Base-by-base conservation (phyloP, 306 rosid species). In the Cicer arietinum region DNA sequence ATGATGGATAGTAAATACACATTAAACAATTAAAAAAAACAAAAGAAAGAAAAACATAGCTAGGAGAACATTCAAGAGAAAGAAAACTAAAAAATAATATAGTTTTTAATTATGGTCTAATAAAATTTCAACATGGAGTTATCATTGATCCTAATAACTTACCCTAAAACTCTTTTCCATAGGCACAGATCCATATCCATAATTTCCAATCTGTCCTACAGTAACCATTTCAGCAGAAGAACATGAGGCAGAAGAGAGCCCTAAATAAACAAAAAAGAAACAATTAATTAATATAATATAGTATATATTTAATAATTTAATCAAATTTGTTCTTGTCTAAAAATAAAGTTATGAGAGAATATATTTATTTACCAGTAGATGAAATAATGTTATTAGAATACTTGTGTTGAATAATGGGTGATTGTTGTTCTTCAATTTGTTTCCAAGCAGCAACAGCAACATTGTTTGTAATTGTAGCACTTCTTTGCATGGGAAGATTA, bases 111-210 rank as follows among this genome's bases (percentile, higher is more conserved):
- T 25, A 25, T 25, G 30, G n/a, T 48, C 7, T 17, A 56, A 50
- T 63, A 67, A 75, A 53, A 59, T 41, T 6, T 11, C 42, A 59
- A 73, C 30, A 25, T 25, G 30, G 3, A 25, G 30, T 2, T 25
- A 25, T 25, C 30, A 25, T 25, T 25, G 2, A 25, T 51, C 5
- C 7, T 47, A 53, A 63, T 47, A 53, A 63, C 96, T 88, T 84
- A 90, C 98, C 87, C 94, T 94, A 85, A 94, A 91, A 75, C 90
- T 83, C 82, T 89, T 91, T 48, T 91, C 98, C 88, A 89, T 84
- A 7, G 92, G 86, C 60, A 85, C 80, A 64, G 89, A 80, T 74
- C 92, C 97, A 79, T 86, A 90, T 6, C 91, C 98, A 79, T 80
- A 89, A 79, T 71, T 87, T 30, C 90, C 98, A 80, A 86, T 84